Evolutionary conservation across 495 filamentous ascomycete genomes (phyloP).

Genomic region (Penicillium antarcticum): DNA sequence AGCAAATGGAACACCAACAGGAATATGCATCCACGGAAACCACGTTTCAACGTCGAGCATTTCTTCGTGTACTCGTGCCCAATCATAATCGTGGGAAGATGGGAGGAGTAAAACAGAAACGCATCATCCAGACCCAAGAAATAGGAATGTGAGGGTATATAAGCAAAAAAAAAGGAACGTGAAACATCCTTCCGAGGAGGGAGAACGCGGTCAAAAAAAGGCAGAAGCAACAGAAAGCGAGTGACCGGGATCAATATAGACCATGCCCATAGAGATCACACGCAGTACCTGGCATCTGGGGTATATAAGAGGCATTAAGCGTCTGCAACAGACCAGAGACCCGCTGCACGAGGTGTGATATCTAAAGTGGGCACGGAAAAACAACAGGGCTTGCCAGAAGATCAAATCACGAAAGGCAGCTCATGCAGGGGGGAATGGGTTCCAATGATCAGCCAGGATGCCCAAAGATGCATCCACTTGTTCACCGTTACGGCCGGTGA

Average conservation of each 20-base stretch:
- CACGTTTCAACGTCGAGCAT: no score
- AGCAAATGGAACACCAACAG: no score
- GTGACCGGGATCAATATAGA: background rate
- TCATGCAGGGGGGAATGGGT: slow-evolving; percentile 12
- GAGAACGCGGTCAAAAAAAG: background rate
- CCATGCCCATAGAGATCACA: background rate
- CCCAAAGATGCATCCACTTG: slow-evolving; percentile 29
- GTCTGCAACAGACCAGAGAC: background rate
- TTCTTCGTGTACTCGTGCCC: slow-evolving; percentile 14
- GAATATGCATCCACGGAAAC: no score
- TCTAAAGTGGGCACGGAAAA: background rate
- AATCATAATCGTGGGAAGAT: no score
- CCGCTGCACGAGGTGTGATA: background rate
- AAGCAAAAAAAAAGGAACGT: slow-evolving; percentile 2
- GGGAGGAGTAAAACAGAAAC: background rate
- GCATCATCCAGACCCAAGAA: slow-evolving; percentile 11
- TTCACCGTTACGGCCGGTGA: slow-evolving; percentile 38
- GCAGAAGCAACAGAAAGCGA: background rate
- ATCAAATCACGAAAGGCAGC: slow-evolving; percentile 13
- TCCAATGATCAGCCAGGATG: slow-evolving; percentile 26
- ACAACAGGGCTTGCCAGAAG: slow-evolving; percentile 1
- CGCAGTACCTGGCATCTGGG: no score
- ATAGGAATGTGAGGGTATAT: slow-evolving; percentile 1
- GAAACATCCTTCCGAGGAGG: slow-evolving; percentile 2
- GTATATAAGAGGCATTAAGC: no score